Evolutionary conservation across 805 yeast genomes (phyloP).

Genomic region (Wickerhamomyces sydowiorum): DNA sequence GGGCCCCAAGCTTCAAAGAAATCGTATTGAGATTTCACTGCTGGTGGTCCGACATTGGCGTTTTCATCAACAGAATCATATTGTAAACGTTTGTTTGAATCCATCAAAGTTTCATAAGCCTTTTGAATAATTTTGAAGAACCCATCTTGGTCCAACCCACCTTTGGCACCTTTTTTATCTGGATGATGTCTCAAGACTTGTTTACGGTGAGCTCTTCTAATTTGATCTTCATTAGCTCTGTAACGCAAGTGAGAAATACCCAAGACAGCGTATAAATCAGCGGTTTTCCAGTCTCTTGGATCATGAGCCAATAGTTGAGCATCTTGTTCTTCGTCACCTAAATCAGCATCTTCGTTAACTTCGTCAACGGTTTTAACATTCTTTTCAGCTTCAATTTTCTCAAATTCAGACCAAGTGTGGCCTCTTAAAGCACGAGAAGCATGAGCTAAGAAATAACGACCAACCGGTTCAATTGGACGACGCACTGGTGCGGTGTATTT

Average conservation of each 20-base stretch:
- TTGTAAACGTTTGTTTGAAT: slow-evolving; percentile 83
- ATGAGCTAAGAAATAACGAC: slow-evolving; percentile 91
- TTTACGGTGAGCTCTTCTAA: slow-evolving; percentile 94
- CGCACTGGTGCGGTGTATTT: slow-evolving; percentile 56
- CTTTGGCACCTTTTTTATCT: slow-evolving; percentile 88
- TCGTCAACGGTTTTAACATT: slow-evolving; percentile 71
- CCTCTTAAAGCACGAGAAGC: slow-evolving; percentile 94
- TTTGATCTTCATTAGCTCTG: slow-evolving; percentile 87
- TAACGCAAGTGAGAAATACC: slow-evolving; percentile 89
- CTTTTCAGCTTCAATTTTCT: slow-evolving; percentile 85
- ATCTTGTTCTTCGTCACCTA: slow-evolving; percentile 69
- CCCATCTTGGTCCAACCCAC: slow-evolving; percentile 88
- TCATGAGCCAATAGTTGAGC: slow-evolving; percentile 76
- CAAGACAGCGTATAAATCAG: slow-evolving; percentile 93
- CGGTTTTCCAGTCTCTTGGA: slow-evolving; percentile 97
- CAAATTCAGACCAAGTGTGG: slow-evolving; percentile 98
- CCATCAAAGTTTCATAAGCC: slow-evolving; percentile 86
- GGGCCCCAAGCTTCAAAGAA: slow-evolving; percentile 92
- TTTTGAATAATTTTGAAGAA: slow-evolving; percentile 98
- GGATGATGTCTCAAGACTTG: slow-evolving; percentile 97
- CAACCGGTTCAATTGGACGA: slow-evolving; percentile 93
- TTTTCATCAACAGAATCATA: slow-evolving; percentile 90
- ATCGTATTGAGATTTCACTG: slow-evolving; percentile 59
- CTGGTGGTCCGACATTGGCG: slow-evolving; percentile 82
- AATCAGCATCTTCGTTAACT: slow-evolving; percentile 42